Evolutionary conservation across 2,329 filamentous ascomycete species (phyloP).

Genomic region (Zopfia rhizophila): DNA sequence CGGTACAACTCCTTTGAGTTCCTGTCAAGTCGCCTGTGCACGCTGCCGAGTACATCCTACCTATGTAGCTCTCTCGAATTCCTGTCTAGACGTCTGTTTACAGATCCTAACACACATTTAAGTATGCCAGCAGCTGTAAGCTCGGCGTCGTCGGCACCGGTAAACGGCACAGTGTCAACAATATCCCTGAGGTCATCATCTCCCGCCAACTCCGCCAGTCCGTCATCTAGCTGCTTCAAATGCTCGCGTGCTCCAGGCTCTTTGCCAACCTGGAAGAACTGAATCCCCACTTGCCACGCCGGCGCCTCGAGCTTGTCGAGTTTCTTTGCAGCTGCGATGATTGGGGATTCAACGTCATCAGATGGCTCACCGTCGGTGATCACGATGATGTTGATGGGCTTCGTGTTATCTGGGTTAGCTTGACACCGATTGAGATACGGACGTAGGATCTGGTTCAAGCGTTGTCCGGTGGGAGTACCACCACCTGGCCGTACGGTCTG

Average conservation of each 20-base stretch:
- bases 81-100: slow-evolving; percentile 1
- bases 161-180: slow-evolving; percentile 88
- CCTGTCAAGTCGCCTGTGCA: slow-evolving; percentile 73
- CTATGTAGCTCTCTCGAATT: not conserved
- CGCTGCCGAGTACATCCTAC: slow-evolving; percentile 75
- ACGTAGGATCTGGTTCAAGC: slow-evolving; percentile 75
- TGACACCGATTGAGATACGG: slow-evolving; percentile 74
- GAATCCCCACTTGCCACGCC: slow-evolving; percentile 86
- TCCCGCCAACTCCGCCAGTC: slow-evolving; percentile 64
- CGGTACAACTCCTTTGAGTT: slow-evolving; percentile 48
- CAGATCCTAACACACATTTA: slow-evolving; percentile 65
- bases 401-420: slow-evolving; percentile 63
- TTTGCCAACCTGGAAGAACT: slow-evolving; percentile 94
- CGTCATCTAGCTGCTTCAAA: slow-evolving; percentile 80
- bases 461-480: slow-evolving; percentile 77
- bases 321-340: slow-evolving; percentile 73
- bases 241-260: slow-evolving; percentile 72
- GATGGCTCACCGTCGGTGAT: slow-evolving; percentile 88
- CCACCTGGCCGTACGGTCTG: slow-evolving; percentile 70
- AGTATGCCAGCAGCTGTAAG: slow-evolving; percentile 76
- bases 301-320: slow-evolving; percentile 77
- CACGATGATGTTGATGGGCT: slow-evolving; percentile 90
- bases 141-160: slow-evolving; percentile 58
- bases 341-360: slow-evolving; percentile 77
- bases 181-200: slow-evolving; percentile 78